Base-by-base conservation (phyloP, 345 rosid genomes). In the Arabis alpina region DNA sequence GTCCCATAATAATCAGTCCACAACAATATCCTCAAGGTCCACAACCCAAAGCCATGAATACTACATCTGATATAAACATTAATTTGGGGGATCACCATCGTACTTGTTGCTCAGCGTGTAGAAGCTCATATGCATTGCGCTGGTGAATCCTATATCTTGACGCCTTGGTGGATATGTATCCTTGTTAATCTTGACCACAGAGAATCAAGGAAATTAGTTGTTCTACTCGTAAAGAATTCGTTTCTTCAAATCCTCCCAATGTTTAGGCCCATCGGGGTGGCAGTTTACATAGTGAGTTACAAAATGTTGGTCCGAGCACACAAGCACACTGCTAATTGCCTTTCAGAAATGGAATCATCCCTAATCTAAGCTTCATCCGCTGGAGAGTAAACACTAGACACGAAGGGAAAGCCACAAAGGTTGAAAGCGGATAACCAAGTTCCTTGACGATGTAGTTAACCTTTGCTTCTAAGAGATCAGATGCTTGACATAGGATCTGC, bases 311-410 rank as follows among this genome's bases (percentile, higher is more conserved):
- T 82, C 83, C 0, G 90, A 25, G 64, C 70, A 53, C 12, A 78
- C 51, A 61, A 86, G 45, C 45, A 88, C 4, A 32, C 88, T 82
- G 64, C 86, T 77, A 54, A 84, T 37, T 39, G 89, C 70, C 82
- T 76, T 73, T 77, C 70, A 88, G 81, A 91, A 87, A 91, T 63
- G 73, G 64, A 64, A 80, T 80, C 91, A 91, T 86, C 24, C 76
- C 74, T 40, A 83, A 41, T 68, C 94, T 80, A 50, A 86, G 82
- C 73, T 83, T 80, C 63, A 82, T 74, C 77, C 91, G 83, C 66
- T 61, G 65, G 19, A 57, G 73, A 3, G 74, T 76, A 63, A 81
- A 84, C 55, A 44, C 30, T 54, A 91, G 79, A 74, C 73, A 85
- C 5, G 83, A 75, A 8, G 92, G 94, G 68, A 83, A 90, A 27